Conservation (phyloP, 257 asterid genomes). For the Nicotiana knightiana region DNA sequence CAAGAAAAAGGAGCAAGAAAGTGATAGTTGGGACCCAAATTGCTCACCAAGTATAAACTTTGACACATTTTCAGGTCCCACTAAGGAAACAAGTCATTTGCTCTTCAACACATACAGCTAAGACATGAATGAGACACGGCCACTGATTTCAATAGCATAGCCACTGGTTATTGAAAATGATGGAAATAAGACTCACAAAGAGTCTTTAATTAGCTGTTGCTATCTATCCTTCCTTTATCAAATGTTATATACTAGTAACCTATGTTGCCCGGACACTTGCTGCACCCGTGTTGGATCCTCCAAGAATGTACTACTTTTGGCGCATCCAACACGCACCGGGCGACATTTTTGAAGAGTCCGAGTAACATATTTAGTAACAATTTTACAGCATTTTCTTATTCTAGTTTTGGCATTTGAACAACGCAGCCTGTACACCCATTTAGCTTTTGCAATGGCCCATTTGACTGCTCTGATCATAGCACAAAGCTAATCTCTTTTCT, state of each 20-base stretch:
- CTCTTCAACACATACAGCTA: slow-evolving; percentile 1
- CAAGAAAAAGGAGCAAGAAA: slow-evolving; percentile 21
- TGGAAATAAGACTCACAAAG: not conserved
- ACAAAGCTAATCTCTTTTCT: not conserved
- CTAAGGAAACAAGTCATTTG: not conserved
- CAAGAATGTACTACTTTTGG: too few species aligned
- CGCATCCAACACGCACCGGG: too few species aligned
- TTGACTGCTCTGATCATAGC: not conserved
- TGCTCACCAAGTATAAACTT: slow-evolving; percentile 26
- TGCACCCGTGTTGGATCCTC: too few species aligned
- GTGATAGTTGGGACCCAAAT: slow-evolving; percentile 37
- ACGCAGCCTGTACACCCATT: not conserved
- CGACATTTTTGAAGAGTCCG: too few species aligned
- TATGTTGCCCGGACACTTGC: too few species aligned
- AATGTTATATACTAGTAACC: not conserved
- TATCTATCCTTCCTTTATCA: not conserved
- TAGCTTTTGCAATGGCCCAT: not conserved
- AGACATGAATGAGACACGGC: slow-evolving; percentile 5
- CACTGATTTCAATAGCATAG: not conserved
- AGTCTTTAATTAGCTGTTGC: not conserved
- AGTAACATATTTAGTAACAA: too few species aligned
- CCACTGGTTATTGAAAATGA: not conserved
- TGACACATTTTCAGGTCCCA: not conserved
- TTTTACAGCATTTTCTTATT: not conserved
- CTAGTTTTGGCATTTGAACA: not conserved